Evolutionary conservation across 768 basidiomycete species (phyloP), one percentile per base, ranked within the genome.

Genomic region (Grammothele lineata): DNA sequence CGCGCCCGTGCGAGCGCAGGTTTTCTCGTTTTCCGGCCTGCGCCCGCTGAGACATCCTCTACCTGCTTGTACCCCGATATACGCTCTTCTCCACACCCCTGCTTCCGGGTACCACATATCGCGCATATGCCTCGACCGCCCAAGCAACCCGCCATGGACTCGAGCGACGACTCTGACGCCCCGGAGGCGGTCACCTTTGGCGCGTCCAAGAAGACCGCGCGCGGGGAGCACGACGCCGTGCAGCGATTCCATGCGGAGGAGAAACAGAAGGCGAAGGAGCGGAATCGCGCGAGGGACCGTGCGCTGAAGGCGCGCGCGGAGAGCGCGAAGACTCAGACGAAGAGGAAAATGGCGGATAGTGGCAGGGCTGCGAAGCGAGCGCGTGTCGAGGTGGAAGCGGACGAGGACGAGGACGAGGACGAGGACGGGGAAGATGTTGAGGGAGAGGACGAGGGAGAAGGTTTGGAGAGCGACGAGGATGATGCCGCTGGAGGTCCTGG

Each of bases 151-250:
- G 39, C 23, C 9, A 18, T 47, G 1, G 34, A 39, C n/a, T 53
- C 54, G 8, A 60, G 56, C 37, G 73, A 73, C 40, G 70, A 67
- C 25, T 14, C 12, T 8, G 74, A 78, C 1, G 69, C 70, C 1
- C 81, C 81, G 1, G 79, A 81, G 51, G 57, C 74, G 0, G 57
- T 82, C 15, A 66, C 77, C 0, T 72, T 75, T n/a, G 65, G 65
- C 0, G 57, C 67, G 4, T 74, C 77, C 21, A 81, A 74, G 57
- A 68, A 69, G 19, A 53, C 63, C 11, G 70, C 62, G 7, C 64
- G 69, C 48, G 67, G 63, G 33, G 61, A 63, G 39, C 62, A 70
- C 22, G 63, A 64, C n/a, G 66, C 66, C 4, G 52, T 74, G 0
- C 62, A 62, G 47, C 58, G 67, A 40, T 70, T 69, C 18, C 61